Evolutionary conservation across 331 rosid genomes (phyloP), one percentile per base, ranked within the genome.

Genomic region (Dryas integrifolia): DNA sequence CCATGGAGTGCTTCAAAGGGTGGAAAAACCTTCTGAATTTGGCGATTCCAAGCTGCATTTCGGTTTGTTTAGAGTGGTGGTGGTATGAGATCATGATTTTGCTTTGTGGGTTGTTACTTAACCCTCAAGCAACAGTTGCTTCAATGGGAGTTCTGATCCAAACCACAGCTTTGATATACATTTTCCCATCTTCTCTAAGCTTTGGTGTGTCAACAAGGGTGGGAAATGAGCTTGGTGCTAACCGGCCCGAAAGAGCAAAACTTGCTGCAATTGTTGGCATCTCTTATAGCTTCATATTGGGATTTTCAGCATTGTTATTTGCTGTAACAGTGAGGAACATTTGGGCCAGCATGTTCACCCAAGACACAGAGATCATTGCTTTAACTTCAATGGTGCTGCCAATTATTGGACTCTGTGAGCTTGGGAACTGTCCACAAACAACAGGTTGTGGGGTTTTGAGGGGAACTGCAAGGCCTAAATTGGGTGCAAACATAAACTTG

Each of bases 11-110:
- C 68, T 66, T 90, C 35, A 80, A 67, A 15, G 95, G 85, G 0
- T 91, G 91, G 92, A 84, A 82, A 39, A 14, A 67, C 2, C 87
- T 88, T 0, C 7, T 88, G 81, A 81, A 76, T 74, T 55, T 91
- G 44, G 88, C 97, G 0, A 80, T 91, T 62, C 97, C 97, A 0
- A 91, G 91, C 67, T 91, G 97, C 83, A 56, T 91, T 49, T 91
- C 97, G 1, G 97, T 91, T 46, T 91, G 97, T 69, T 81, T 91
- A 0, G 97, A 91, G 56, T 91, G 97, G 97, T 91, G 97, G 97
- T 91, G 97, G 97, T 91, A 91, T 24, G 97, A 91, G 77, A 87
- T 91, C 74, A 91, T 91, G 96, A 91, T 88, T 51, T 58, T 91
- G 13, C 77, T 91, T 0, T 91, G 97, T 24, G 97, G 97, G 0